Evolutionary conservation across 108 stramenopile species (phyloP), one percentile per base, ranked within the genome.

Genomic region (Poteriospumella lacustris): DNA sequence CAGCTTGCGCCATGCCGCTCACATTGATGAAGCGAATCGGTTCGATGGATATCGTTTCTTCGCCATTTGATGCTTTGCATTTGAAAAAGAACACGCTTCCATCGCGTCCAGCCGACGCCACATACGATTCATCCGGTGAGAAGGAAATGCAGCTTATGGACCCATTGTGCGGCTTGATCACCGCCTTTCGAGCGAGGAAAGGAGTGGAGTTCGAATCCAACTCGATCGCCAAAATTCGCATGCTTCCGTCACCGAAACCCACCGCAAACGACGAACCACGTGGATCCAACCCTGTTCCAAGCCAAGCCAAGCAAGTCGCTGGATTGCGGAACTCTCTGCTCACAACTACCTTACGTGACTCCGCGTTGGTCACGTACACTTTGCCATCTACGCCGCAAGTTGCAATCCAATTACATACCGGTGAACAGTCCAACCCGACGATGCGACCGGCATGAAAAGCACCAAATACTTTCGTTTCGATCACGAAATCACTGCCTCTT

Each of bases 231-330:
- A 89, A 79, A 29, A 87, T 58, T 15, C 88, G 67, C 31, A 88
- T 75, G 28, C 86, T 82, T 1, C 89, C 89, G 43, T 89, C 86
- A n/a, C 43, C 79, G 67, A 88, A 89, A n/a, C 88, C 88, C 1
- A 58, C 36, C 19, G 58, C 12, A 73, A 73, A 26, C 43, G 41
- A 42, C 41, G 15, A 31, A 3, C 33, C 15, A 3, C 5, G 9
- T 64, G 15, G 12, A 64, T 64, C 60, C 24, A 64, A 43, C 34
- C n/a, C 38, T 42, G 42, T 70, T 36, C 2, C 19, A 9, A 70
- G 29, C 69, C 84, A 87, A 29, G 60, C 58, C 19, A 87, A 33
- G 47, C 76, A 67, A 1, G 83, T 78, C 39, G 83, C 83, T 1
- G 79, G 28, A 38, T 40, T 29, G 34, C 44, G 75, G 67, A 79